phyloP scores from a whole-genome alignment of 176 grass and related monocot genomes.

The Elaeis guineensis region DNA sequence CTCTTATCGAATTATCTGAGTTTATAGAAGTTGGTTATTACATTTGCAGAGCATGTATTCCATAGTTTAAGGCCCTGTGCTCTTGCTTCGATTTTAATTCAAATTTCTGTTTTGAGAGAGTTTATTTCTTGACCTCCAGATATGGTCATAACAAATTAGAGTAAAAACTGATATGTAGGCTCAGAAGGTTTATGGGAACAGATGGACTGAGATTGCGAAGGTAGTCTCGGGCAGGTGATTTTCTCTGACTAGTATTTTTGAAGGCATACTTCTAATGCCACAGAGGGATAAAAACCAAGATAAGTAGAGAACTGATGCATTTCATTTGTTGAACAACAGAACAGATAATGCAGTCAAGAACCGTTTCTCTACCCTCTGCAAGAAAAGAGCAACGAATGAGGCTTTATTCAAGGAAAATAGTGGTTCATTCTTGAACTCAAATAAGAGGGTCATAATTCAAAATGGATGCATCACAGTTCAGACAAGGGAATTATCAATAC shows the following conservation, averaged over 20 bases:
- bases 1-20: too few relatives aligned
- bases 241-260: constrained; percentile 14
- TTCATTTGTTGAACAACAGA: constrained; percentile 22
- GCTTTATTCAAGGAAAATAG: constrained; percentile 58
- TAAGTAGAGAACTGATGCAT: not conserved
- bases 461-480: constrained; percentile 27
- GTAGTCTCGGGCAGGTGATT: constrained; percentile 87
- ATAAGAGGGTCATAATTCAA: constrained; percentile 47
- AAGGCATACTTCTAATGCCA: not conserved
- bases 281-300: too few relatives aligned
- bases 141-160: not conserved
- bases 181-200: constrained; percentile 89
- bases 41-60: too few relatives aligned
- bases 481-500: constrained; percentile 27
- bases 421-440: constrained; percentile 34
- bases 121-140: not conserved
- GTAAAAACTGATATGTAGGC: constrained; percentile 45
- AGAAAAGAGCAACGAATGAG: constrained; percentile 64
- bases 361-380: constrained; percentile 82
- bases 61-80: too few relatives aligned
- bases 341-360: constrained; percentile 98
- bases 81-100: too few relatives aligned
- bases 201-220: constrained; percentile 98
- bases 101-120: too few relatives aligned
- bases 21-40: too few relatives aligned